Conservation (phyloP, 129 eudicot species). For the Saposhnikovia divaricata region DNA sequence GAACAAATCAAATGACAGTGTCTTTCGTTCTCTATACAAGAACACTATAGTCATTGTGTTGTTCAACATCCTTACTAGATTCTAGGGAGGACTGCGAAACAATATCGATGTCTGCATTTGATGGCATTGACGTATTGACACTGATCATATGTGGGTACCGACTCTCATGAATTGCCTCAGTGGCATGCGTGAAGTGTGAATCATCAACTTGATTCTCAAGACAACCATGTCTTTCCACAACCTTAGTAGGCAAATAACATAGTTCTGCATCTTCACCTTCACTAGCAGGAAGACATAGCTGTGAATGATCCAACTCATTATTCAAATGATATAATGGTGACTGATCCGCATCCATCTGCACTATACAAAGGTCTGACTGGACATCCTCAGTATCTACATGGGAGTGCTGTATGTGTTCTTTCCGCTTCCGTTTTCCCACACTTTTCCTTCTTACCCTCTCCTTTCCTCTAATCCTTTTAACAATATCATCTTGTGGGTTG, state of each 20-base stretch:
- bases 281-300: conserved; percentile 23
- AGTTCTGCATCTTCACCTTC: conserved; percentile 26
- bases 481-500: conserved; percentile 41
- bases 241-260: conserved; percentile 34
- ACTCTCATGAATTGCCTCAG: conserved; percentile 31
- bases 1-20: not conserved
- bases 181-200: conserved; percentile 24
- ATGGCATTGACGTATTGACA: conserved; percentile 9
- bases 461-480: conserved; percentile 61
- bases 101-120: conserved; percentile 18
- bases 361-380: conserved; percentile 28
- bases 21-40: conserved; percentile 29
- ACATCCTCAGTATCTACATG: conserved; percentile 17
- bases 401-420: conserved; percentile 47
- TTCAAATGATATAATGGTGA: conserved; percentile 21
- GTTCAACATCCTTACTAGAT: conserved; percentile 36
- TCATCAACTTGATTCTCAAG: conserved; percentile 34
- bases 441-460: conserved; percentile 65
- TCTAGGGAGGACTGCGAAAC: conserved; percentile 35
- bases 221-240: conserved; percentile 31
- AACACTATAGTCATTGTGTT: conserved; percentile 49
- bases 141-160: conserved; percentile 18
- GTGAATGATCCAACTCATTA: conserved; percentile 27
- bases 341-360: conserved; percentile 23
- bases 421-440: conserved; percentile 59